These are phyloP conservation scores for Puccinia hordei DNA, from an alignment of 1,284 basidiomycete genomes.

Conservation along the genomic window DNA sequence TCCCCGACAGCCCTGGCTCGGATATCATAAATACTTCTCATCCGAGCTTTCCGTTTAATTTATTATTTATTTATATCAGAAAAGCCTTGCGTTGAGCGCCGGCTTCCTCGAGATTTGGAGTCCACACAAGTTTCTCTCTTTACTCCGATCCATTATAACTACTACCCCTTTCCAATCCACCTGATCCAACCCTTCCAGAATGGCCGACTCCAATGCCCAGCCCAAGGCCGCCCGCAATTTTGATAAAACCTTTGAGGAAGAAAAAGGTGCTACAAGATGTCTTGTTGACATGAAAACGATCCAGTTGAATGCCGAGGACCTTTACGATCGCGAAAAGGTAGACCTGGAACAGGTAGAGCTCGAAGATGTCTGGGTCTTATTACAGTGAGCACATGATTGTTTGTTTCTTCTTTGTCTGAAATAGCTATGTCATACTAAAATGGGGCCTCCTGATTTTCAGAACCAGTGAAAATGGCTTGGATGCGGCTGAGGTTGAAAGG, in stretches of 20 bases:
- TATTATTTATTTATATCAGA: neutral
- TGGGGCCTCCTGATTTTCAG: conserved; percentile 40
- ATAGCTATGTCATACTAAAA: neutral
- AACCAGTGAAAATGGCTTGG: conserved; percentile 72
- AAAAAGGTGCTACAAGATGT: conserved; percentile 53
- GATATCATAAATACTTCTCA: neutral
- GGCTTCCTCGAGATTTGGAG: neutral
- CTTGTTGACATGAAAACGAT: conserved; percentile 65
- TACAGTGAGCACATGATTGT: conserved; percentile 69
- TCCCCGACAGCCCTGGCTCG: neutral
- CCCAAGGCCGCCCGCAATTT: conserved; percentile 34
- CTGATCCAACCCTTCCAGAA: neutral
- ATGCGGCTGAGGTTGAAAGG: conserved; percentile 72
- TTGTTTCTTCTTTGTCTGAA: neutral
- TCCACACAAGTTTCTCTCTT: neutral
- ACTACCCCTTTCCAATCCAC: neutral
- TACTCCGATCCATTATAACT: neutral
- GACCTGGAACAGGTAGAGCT: conserved; percentile 95
- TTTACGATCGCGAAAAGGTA: conserved; percentile 98
- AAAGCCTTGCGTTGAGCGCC: conserved; percentile 20
- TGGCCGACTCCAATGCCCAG: neutral
- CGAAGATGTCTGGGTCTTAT: conserved; percentile 93
- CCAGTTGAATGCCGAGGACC: conserved; percentile 86
- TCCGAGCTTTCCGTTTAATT: neutral
- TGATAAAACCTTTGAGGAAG: conserved; percentile 48